Base-by-base conservation (phyloP, 148 eudicot species). In the Rhododendron henanense region DNA sequence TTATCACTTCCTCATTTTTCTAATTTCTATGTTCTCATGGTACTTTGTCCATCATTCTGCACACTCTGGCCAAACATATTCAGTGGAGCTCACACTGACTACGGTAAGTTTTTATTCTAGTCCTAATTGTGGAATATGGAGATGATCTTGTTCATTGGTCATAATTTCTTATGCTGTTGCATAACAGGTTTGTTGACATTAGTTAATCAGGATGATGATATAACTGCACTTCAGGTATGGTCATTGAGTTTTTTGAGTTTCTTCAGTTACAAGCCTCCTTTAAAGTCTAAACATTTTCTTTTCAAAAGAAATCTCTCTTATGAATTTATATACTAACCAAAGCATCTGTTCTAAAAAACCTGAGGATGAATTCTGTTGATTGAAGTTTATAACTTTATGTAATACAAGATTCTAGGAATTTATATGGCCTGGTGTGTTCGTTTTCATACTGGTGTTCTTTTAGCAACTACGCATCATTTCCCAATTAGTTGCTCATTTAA, bases 21-120 rank as follows among this genome's bases (percentile, higher is more conserved):
- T 81, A 16, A 73, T 61, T 25, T 15, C 23, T 84, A 1, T 45
- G 59, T 45, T 41, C 81, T 48, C 37, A 82, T 86, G 63, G 82
- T 85, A 23, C 79, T 83, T 67, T 82, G 84, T 82, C 67, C 50
- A 53, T 87, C 84, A 50, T 63, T 87, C 47, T 82, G 18, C 83
- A 85, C 81, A 76, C 76, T 87, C 47, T 81, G 23, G 81, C 81
- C 80, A 81, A 85, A 87, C 71, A 35, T 88, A 87, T 85, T 31
- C 92, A 97, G 99, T 84, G 99, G 98, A 83, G 99, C 97, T 31
- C 98, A 97, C 90, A 97, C 98, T 11, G 99, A 97, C 88, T 97
- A 97, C 33, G 98, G 98, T 97, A 91, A 90, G 84, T 84, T 21
- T 84, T 74, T 67, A 10, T 33, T 77, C 65, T 79, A 18, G 80